Evolutionary conservation across 345 rosid genomes (phyloP), one percentile per base, ranked within the genome.

Genomic region (Arabis hirsuta): DNA sequence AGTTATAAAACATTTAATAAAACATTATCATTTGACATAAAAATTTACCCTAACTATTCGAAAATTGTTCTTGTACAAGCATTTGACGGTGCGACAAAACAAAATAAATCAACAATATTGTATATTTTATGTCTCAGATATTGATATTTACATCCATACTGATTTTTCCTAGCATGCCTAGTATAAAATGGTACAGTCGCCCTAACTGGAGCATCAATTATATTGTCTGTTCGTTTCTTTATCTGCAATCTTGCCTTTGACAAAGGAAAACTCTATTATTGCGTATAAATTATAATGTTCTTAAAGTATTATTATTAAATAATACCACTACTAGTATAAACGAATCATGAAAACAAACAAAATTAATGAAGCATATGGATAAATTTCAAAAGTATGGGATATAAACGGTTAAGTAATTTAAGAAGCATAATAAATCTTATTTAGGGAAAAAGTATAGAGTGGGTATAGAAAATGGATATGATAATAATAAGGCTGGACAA

Each of bases 241-340:
- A 52, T 67, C 6, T 9, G 54, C 72, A 41, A 52, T 45, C 24
- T 74, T 74, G 55, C 22, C 34, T 52, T 67, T 26, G 52, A 68
- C 65, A 62, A 74, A 62, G 53, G 12, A 72, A 55, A 54, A 68
- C 58, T 62, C 32, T 29, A 76, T 69, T 62, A 76, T 76, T 76
- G 65, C 51, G 41, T 62, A 27, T 55, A 62, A 70, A 69, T 76
- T 62, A 62, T 76, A 19, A 14, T 75, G 79, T 61, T 62, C 59
- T 69, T 61, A 26, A 54, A 16, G 22, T 20, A 32, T 13, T 44
- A 31, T 43, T n/a, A 54, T 2, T 19, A 13, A 19, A 31, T 4
- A 29, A 29, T 29, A 29, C n/a, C n/a, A n/a, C 5, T 32, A 32
- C 10, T 32, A 43, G 5, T 44, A 53, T 7, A 13, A 31, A 31